Conservation (phyloP, 768 basidiomycete species). For the Suillus subalutaceus region DNA sequence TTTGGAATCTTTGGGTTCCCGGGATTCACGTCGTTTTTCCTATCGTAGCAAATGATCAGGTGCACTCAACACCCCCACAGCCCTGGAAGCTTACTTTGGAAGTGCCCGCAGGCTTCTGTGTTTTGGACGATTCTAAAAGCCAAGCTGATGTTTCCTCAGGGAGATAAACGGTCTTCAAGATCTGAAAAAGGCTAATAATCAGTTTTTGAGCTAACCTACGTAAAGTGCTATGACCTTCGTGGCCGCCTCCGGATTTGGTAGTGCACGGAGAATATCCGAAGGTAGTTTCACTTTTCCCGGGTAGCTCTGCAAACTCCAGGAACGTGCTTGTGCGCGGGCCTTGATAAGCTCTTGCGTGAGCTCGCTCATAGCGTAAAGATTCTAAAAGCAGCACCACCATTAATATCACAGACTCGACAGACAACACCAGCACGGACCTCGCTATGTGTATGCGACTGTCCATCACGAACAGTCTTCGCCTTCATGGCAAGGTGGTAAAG, state of each 20-base stretch:
- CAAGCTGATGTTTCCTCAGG: constrained; percentile 60
- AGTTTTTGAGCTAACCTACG: not conserved
- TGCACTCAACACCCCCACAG: not conserved
- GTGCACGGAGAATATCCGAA: constrained; percentile 73
- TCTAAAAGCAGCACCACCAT: constrained; percentile 45
- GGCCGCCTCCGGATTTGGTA: constrained; percentile 66
- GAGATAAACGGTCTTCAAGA: constrained; percentile 68
- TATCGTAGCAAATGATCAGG: constrained; percentile 19
- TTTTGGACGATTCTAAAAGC: constrained; percentile 52
- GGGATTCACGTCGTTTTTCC: constrained; percentile 39
- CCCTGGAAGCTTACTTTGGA: constrained; percentile 28
- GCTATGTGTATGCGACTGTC: constrained; percentile 64
- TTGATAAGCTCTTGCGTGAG: constrained; percentile 88
- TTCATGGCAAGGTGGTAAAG: constrained; percentile 82
- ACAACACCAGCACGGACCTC: constrained; percentile 53
- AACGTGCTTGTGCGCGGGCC: constrained; percentile 55
- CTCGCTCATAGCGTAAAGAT: constrained; percentile 86
- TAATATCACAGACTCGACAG: not conserved
- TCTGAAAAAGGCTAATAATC: constrained; percentile 42
- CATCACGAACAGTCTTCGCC: constrained; percentile 86
- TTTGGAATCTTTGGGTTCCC: constrained; percentile 55
- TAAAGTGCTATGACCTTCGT: constrained; percentile 50
- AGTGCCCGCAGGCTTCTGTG: constrained; percentile 37
- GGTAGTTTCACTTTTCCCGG: constrained; percentile 84
- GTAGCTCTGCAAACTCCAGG: constrained; percentile 79